These are phyloP conservation scores for Saccharomyces eubayanus DNA, from an alignment of 805 yeast genomes.

Conservation along the genomic window DNA sequence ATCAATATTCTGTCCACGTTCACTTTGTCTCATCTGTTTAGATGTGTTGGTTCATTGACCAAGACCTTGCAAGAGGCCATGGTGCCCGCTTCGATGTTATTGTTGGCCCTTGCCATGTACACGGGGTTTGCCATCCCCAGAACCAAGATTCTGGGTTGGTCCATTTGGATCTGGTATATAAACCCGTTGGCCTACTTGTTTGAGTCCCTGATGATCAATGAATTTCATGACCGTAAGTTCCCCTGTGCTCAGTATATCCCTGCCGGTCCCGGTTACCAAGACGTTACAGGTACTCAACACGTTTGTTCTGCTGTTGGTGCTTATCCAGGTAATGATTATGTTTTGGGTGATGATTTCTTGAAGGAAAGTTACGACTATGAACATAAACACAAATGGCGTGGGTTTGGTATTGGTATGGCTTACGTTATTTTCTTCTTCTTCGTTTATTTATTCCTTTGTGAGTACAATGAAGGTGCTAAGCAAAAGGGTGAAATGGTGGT, in stretches of 20 bases:
- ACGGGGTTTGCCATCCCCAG: conserved; percentile 55
- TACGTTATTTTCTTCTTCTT: conserved; percentile 47
- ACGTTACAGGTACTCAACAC: conserved; percentile 29
- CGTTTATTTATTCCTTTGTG: conserved; percentile 47
- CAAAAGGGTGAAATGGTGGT: conserved; percentile 66
- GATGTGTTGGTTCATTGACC: conserved; percentile 44
- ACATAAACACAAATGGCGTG: conserved; percentile 50
- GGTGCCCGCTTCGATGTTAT: conserved; percentile 48
- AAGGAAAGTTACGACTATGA: conserved; percentile 37
- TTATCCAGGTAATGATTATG: conserved; percentile 40
- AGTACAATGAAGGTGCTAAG: conserved; percentile 51
- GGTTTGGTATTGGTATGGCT: conserved; percentile 53
- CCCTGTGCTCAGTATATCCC: conserved; percentile 45
- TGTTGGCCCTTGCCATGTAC: conserved; percentile 42
- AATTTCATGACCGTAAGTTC: conserved; percentile 41
- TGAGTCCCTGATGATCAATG: conserved; percentile 51
- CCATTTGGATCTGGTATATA: conserved; percentile 55
- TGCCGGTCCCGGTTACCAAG: conserved; percentile 37
- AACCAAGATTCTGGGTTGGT: conserved; percentile 52
- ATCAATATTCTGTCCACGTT: conserved; percentile 38
- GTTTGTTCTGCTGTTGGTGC: conserved; percentile 55
- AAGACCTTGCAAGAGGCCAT: conserved; percentile 44
- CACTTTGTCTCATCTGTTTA: conserved; percentile 47
- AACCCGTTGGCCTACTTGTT: conserved; percentile 52
- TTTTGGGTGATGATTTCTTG: conserved; percentile 47